Evolutionary conservation across 176 grass and related monocot species (phyloP).

Genomic region (Raddia distichophylla): DNA sequence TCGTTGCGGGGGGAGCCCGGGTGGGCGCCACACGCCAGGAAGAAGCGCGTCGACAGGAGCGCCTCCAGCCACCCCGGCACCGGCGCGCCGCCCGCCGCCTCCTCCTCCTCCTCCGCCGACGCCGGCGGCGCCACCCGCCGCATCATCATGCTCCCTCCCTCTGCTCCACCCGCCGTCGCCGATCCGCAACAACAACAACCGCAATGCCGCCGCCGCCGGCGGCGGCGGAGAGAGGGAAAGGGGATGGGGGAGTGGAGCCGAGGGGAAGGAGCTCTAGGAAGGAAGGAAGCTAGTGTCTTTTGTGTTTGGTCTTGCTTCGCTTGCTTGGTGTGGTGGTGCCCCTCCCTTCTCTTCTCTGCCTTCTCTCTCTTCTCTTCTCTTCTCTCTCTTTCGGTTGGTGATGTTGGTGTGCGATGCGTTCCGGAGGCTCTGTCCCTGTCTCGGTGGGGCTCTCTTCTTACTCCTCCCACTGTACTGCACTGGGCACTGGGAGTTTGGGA

Average conservation of each 20-base stretch:
- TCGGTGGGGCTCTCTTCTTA: not conserved
- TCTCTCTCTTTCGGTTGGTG: not conserved
- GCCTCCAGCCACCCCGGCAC: conserved; percentile 71
- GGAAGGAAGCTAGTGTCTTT: no score
- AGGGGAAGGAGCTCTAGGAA: no score
- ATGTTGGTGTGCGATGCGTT: not conserved
- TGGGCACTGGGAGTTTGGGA: no score
- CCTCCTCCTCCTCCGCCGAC: not conserved
- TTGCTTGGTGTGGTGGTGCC: no score
- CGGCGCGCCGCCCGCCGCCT: not conserved
- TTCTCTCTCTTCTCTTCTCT: no score
- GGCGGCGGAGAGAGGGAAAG: not conserved
- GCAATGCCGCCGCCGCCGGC: conserved; percentile 1
- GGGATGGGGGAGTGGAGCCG: not conserved
- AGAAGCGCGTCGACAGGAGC: conserved; percentile 67
- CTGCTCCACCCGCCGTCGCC: no score
- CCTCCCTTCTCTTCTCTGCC: no score
- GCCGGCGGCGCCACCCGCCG: conserved; percentile 55
- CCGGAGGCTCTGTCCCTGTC: not conserved
- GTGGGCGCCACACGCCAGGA: conserved; percentile 60
- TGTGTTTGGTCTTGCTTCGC: no score
- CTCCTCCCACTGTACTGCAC: no score
- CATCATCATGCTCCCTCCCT: conserved; percentile 49
- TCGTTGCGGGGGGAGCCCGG: conserved; percentile 66
- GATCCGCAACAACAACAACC: no score